Conservation (phyloP, 2,329 filamentous ascomycete species). For the Shiraia bambusicola region DNA sequence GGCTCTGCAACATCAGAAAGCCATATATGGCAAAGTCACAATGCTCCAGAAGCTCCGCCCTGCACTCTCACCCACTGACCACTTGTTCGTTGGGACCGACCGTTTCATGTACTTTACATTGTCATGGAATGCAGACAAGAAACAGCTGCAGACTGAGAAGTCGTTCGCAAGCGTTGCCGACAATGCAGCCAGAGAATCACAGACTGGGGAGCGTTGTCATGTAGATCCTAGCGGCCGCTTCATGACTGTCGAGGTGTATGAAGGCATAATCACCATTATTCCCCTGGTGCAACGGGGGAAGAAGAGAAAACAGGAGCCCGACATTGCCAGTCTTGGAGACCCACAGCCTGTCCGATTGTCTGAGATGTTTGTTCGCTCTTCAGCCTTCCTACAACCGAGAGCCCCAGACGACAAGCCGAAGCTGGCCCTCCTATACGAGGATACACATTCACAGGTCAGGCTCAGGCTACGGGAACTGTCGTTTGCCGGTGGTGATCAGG, state of each 20-base stretch:
- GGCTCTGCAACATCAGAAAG: constrained; percentile 65
- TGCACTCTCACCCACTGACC: constrained; percentile 70
- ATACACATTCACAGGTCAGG: constrained; percentile 57
- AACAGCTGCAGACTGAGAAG: constrained; percentile 58
- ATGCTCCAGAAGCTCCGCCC: constrained; percentile 82
- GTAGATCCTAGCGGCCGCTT: constrained; percentile 77
- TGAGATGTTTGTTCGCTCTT: constrained; percentile 67
- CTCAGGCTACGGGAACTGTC: constrained; percentile 58
- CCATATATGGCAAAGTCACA: constrained; percentile 81
- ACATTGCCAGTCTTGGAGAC: constrained; percentile 61
- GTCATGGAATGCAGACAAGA: constrained; percentile 68
- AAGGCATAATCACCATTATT: constrained; percentile 66
- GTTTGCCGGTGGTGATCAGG: constrained; percentile 53
- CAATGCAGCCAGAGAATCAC: constrained; percentile 67
- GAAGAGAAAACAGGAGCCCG: constrained; percentile 51
- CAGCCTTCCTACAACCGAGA: constrained; percentile 63
- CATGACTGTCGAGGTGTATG: constrained; percentile 67
- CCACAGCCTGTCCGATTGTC: constrained; percentile 64
- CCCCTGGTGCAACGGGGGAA: constrained; percentile 59
- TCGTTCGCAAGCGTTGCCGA: constrained; percentile 62
- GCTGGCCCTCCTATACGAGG: constrained; percentile 66
- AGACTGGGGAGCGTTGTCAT: constrained; percentile 78
- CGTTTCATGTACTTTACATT: constrained; percentile 88
- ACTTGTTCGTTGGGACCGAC: constrained; percentile 91
- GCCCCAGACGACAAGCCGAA: constrained; percentile 55